phyloP scores from a whole-genome alignment of 352 stramenopile species.

The Phytopythium aichiense region DNA sequence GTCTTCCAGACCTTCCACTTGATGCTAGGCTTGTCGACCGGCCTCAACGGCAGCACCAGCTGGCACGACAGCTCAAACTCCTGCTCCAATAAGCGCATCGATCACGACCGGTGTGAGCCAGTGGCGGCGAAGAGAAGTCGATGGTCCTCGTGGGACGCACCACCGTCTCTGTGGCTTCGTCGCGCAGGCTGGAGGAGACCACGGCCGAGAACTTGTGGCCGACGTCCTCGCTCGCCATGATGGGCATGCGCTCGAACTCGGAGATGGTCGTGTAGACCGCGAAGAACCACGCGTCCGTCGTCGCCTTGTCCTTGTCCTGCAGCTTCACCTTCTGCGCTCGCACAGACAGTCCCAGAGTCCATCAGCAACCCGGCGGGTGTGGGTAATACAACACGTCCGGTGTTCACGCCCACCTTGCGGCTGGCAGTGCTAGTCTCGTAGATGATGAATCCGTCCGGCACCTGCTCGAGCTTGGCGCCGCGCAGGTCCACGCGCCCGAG shows the following conservation, averaged over 20 bases:
- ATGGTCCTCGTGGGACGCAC: slow-evolving; percentile 20
- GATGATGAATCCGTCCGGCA: slow-evolving; percentile 70
- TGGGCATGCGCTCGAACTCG: slow-evolving; percentile 43
- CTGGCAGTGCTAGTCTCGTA: slow-evolving; percentile 34
- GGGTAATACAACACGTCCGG: neutral
- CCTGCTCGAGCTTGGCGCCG: slow-evolving; percentile 64
- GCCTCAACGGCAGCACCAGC: slow-evolving; percentile 40
- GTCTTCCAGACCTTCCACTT: slow-evolving; percentile 80
- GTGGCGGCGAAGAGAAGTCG: neutral
- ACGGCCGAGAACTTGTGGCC: slow-evolving; percentile 46
- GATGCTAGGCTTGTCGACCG: slow-evolving; percentile 63
- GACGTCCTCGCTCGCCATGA: slow-evolving; percentile 34
- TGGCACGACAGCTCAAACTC: slow-evolving; percentile 78
- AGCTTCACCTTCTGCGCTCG: slow-evolving; percentile 59
- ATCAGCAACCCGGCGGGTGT: neutral
- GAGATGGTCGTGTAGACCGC: slow-evolving; percentile 73
- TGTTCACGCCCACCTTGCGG: slow-evolving; percentile 32
- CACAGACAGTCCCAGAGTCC: neutral
- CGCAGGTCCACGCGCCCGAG: slow-evolving; percentile 58
- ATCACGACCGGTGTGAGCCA: neutral
- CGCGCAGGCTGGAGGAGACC: slow-evolving; percentile 45
- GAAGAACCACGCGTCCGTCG: slow-evolving; percentile 76
- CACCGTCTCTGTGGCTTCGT: slow-evolving; percentile 55
- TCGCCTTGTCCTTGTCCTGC: slow-evolving; percentile 73
- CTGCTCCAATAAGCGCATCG: slow-evolving; percentile 9